Percentiles rank a stretch among this genome's conserved stretches.
phyloP scores from a whole-genome alignment of 78 protist species.

The Cavenderia fasciculata region DNA sequence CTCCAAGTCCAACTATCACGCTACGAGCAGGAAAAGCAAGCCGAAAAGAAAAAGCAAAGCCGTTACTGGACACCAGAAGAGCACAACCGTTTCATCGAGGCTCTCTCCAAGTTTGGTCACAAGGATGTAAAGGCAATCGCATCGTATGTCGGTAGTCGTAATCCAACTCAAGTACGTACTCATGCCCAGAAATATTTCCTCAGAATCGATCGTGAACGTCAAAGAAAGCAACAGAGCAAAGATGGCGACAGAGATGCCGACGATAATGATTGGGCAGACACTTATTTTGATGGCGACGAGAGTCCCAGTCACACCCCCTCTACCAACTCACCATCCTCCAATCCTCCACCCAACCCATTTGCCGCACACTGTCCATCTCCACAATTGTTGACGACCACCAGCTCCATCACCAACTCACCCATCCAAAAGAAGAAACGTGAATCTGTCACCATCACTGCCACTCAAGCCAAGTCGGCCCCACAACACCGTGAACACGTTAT shows the following conservation, averaged over 20 bases:
- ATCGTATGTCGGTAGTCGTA: conserved; percentile 43
- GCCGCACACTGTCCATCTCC: background rate
- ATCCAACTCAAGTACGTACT: conserved; percentile 75
- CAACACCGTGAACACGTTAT: too few relatives aligned
- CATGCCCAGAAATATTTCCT: conserved; percentile 76
- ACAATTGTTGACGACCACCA: background rate
- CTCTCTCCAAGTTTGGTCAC: conserved; percentile 51
- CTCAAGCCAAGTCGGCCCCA: conserved; percentile 46
- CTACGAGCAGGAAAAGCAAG: conserved; percentile 70
- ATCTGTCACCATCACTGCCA: conserved; percentile 30
- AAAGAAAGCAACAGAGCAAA: conserved; percentile 20
- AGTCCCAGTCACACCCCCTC: background rate
- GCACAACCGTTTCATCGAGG: conserved; percentile 66
- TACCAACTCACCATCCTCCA: conserved; percentile 22
- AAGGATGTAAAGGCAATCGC: conserved; percentile 72
- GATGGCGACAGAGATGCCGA: conserved; percentile 4
- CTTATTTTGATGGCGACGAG: conserved; percentile 9
- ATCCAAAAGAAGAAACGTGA: background rate
- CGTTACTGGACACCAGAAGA: conserved; percentile 78
- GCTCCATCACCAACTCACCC: background rate
- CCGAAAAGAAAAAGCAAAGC: conserved; percentile 67
- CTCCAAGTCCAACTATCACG: conserved; percentile 53
- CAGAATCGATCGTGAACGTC: conserved; percentile 60
- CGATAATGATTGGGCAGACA: conserved; percentile 4
- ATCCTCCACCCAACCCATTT: conserved; percentile 11